Base-by-base conservation (phyloP, 495 filamentous ascomycete species). In the Neurospora sp. region DNA sequence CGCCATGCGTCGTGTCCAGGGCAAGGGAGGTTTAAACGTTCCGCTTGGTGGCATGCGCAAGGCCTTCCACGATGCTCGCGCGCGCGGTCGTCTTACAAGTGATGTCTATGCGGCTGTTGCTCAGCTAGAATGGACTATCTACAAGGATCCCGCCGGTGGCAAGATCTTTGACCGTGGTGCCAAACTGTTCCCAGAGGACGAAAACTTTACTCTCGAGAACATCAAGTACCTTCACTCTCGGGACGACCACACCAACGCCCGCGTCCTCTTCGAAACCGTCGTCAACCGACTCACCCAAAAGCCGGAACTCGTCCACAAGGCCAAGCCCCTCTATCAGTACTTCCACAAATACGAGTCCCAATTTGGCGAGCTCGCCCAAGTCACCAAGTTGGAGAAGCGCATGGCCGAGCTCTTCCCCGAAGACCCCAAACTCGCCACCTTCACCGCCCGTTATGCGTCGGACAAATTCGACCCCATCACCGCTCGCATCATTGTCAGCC, bases 81-180 rank as follows among this genome's bases (percentile, higher is more conserved):
- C 90, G 74, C 88, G 90, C 74, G 96, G 96, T 35, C 91, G 93
- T 38, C 88, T 99, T 40, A 96, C 91, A 20, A 94, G 93, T 75
- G 96, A 97, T 81, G 93, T 97, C 23, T 99, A 98, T 79, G 91
- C 97, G 72, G 95, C 93, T 9, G 92, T 90, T 78, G 95, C 96
- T 37, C 86, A 97, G 72, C 92, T 98, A 77, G 96, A 99, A 77
- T 95, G 96, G 81, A 91, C 94, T 77, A 96, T 96, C 76, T 99
- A 99, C 81, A 94, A 97, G 77, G 96, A 98, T 74, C 88, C 90
- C 4, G 92, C 95, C 0, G 95, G 93, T 7, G 92, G 91, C 39
- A 97, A 93, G 82, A 98, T 99, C 72, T 98, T 97, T 79, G 96
- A 99, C 75, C 90, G 94, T 39, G 96, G 96, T 44, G 89, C 95